Percentiles rank a stretch among this genome's conserved stretches.
Evolutionary conservation across 129 eudicot genomes (phyloP).

Genomic region (Arctium lappa): DNA sequence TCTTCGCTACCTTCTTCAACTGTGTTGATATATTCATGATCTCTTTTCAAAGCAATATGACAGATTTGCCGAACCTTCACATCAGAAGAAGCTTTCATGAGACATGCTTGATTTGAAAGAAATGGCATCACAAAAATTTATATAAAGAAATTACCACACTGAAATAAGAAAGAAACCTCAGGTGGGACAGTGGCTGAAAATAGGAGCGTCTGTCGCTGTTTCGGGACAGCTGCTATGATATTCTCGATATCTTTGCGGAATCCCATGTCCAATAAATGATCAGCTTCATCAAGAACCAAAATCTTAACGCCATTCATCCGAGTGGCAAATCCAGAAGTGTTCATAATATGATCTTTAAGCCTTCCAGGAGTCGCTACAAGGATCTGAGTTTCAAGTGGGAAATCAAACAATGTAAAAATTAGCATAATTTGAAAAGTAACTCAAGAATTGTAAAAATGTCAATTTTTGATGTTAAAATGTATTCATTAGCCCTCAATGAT

Average conservation of each 20-base stretch:
- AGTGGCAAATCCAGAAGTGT: slow-evolving; percentile 92
- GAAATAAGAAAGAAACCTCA: slow-evolving; percentile 59
- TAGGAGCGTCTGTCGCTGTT: slow-evolving; percentile 89
- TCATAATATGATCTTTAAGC: slow-evolving; percentile 91
- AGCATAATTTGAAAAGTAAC: background rate
- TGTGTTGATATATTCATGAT: slow-evolving; percentile 83
- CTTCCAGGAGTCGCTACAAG: slow-evolving; percentile 99
- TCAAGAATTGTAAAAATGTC: background rate
- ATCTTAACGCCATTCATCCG: slow-evolving; percentile 86
- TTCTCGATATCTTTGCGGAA: slow-evolving; percentile 93
- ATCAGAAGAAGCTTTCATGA: slow-evolving; percentile 3
- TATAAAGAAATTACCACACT: slow-evolving; percentile 13
- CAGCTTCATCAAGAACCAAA: slow-evolving; percentile 98
- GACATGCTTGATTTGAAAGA: slow-evolving; percentile 2
- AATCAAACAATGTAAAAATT: background rate
- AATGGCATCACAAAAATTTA: background rate
- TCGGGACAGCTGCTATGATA: slow-evolving; percentile 85
- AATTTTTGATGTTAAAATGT: background rate
- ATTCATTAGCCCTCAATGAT: background rate
- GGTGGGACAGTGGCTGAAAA: slow-evolving; percentile 95
- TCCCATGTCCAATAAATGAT: slow-evolving; percentile 97
- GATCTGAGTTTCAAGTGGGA: slow-evolving; percentile 46
- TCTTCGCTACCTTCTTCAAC: slow-evolving; percentile 85
- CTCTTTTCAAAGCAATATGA: slow-evolving; percentile 91
- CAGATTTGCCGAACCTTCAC: slow-evolving; percentile 91